These are phyloP conservation scores for Candolleomyces efflorescens DNA, from an alignment of 768 basidiomycete species.

Conservation along the genomic window DNA sequence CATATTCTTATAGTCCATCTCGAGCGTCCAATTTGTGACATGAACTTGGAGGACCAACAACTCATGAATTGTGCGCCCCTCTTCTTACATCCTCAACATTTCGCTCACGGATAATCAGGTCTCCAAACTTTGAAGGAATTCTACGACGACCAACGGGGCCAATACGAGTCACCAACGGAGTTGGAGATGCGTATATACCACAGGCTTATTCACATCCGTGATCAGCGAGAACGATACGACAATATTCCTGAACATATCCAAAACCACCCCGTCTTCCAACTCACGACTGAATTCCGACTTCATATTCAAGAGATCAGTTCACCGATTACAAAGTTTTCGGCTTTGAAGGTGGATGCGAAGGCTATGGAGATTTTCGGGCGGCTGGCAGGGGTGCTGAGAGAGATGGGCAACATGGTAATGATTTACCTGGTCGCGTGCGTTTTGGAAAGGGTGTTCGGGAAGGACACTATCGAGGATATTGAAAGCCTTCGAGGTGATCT, in stretches of 20 bases:
- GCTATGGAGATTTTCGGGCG: conserved; percentile 67
- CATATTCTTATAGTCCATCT: conserved; percentile 83
- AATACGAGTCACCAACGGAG: conserved; percentile 74
- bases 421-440: conserved; percentile 89
- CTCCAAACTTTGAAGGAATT: conserved; percentile 91
- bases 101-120: conserved; percentile 40
- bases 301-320: conserved; percentile 79
- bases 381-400: conserved; percentile 56
- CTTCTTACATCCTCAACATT: background rate
- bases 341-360: conserved; percentile 56
- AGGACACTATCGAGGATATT: conserved; percentile 74
- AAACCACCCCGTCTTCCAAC: conserved; percentile 70
- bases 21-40: conserved; percentile 48
- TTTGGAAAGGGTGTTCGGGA: conserved; percentile 80
- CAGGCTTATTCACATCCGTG: conserved; percentile 85
- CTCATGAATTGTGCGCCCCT: conserved; percentile 78
- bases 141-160: conserved; percentile 75
- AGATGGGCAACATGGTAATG: conserved; percentile 64
- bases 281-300: conserved; percentile 76
- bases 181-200: conserved; percentile 97
- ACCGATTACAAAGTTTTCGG: conserved; percentile 66
- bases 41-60: conserved; percentile 80
- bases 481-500: conserved; percentile 59
- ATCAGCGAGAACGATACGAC: conserved; percentile 73
- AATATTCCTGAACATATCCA: conserved; percentile 66